phyloP scores from a whole-genome alignment of 371 early-diverging fungal genomes.

The Smittium mucronatum region DNA sequence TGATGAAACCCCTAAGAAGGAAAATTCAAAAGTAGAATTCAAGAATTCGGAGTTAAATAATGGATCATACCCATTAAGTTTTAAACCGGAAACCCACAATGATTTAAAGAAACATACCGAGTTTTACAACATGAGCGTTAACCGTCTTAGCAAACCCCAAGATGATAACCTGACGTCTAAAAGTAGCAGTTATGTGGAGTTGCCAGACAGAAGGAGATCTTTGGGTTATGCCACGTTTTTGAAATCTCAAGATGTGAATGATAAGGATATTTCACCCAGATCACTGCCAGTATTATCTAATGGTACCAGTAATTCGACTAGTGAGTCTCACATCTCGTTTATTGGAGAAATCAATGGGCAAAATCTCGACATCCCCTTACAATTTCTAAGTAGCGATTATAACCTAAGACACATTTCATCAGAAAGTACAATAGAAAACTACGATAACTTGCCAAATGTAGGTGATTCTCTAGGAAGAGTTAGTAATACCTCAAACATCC shows the following conservation, averaged over 20 bases:
- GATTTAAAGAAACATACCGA: neutral
- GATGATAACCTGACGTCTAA: neutral
- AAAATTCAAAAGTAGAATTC: neutral
- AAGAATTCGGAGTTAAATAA: neutral
- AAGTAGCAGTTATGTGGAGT: neutral
- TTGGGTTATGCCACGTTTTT: conserved; percentile 8
- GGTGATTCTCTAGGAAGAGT: neutral
- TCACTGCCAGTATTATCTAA: neutral
- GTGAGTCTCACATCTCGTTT: neutral
- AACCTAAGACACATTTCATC: neutral
- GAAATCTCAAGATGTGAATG: neutral
- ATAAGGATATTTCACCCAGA: neutral
- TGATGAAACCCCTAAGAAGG: neutral
- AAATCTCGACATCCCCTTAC: neutral
- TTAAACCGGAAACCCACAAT: neutral
- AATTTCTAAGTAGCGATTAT: neutral
- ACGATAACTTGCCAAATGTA: neutral
- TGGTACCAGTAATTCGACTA: neutral
- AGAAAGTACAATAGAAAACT: neutral
- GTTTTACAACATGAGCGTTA: neutral
- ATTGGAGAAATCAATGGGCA: neutral
- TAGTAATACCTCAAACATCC: neutral
- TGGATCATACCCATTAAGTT: neutral
- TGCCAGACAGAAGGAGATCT: conserved; percentile 10
- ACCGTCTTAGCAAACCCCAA: neutral